Percentiles rank a stretch among this genome's conserved stretches.
These are phyloP conservation scores for Arthrobotrys iridis DNA, from an alignment of 2,329 filamentous ascomycete species.

Conservation along the genomic window DNA sequence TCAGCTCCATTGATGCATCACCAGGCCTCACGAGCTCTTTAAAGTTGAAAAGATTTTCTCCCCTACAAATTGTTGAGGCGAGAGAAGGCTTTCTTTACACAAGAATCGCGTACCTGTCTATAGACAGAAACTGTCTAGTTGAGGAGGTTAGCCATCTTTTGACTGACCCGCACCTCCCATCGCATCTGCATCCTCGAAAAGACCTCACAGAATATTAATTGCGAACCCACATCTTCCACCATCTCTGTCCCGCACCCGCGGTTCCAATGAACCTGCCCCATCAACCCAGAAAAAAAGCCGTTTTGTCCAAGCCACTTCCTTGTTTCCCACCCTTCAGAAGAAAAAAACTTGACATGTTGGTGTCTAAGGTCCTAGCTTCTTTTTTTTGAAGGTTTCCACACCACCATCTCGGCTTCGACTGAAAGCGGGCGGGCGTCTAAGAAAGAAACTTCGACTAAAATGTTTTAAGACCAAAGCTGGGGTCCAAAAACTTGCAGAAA, in stretches of 20 bases:
- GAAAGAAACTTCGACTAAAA: neutral
- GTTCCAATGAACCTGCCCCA: slow-evolving; percentile 46
- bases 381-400: slow-evolving; percentile 24
- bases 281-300: slow-evolving; percentile 29
- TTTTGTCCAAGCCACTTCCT: slow-evolving; percentile 48
- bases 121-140: neutral
- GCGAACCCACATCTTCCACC: slow-evolving; percentile 35
- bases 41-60: neutral
- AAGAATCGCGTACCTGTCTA: slow-evolving; percentile 19
- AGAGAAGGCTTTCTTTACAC: neutral
- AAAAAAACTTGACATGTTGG: slow-evolving; percentile 13
- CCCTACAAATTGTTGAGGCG: slow-evolving; percentile 5
- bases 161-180: slow-evolving; percentile 20
- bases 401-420: slow-evolving; percentile 27
- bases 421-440: neutral
- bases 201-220: slow-evolving; percentile 35
- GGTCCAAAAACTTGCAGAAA: neutral
- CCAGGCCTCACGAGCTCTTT: slow-evolving; percentile 26
- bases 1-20: slow-evolving; percentile 35
- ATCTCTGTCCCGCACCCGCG: slow-evolving; percentile 52
- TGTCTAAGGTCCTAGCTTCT: neutral
- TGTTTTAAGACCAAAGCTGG: too few relatives aligned
- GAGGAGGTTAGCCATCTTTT: slow-evolving; percentile 1
- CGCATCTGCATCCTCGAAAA: slow-evolving; percentile 39
- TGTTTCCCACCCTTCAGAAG: slow-evolving; percentile 20